Evolutionary conservation across 805 yeast species (phyloP).

Genomic region (Hanseniaspora pseudoguilliermondii): DNA sequence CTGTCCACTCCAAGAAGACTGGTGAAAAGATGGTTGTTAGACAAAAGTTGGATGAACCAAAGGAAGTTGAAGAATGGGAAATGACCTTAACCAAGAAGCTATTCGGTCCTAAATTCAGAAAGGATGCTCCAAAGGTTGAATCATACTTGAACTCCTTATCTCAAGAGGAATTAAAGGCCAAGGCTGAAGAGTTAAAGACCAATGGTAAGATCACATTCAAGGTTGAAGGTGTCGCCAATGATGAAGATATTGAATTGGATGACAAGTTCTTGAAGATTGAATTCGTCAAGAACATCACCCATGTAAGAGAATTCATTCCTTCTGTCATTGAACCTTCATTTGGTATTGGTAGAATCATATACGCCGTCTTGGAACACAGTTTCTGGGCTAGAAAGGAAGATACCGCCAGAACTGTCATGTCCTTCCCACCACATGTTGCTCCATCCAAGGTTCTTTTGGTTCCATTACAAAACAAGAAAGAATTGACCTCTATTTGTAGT

Average conservation of each 20-base stretch:
- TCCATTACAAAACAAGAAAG: constrained; percentile 78
- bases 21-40: constrained; percentile 91
- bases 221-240: constrained; percentile 45
- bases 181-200: constrained; percentile 51
- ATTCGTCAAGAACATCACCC: constrained; percentile 70
- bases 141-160: constrained; percentile 61
- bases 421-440: constrained; percentile 90
- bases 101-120: constrained; percentile 95
- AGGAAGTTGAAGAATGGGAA: constrained; percentile 69
- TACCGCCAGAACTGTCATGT: constrained; percentile 73
- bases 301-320: constrained; percentile 89
- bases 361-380: constrained; percentile 82
- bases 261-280: constrained; percentile 59
- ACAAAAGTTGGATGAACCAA: constrained; percentile 74
- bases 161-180: constrained; percentile 71
- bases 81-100: constrained; percentile 84
- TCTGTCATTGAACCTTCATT: constrained; percentile 98
- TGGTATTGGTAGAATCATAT: constrained; percentile 95
- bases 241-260: constrained; percentile 58
- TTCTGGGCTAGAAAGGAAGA: constrained; percentile 93
- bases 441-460: constrained; percentile 95
- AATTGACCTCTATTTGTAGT: constrained; percentile 61
- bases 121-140: constrained; percentile 89
- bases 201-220: constrained; percentile 53
- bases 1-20: constrained; percentile 90